These are phyloP conservation scores for Solanum arcanum DNA, from an alignment of 257 asterid genomes.

Conservation along the genomic window DNA sequence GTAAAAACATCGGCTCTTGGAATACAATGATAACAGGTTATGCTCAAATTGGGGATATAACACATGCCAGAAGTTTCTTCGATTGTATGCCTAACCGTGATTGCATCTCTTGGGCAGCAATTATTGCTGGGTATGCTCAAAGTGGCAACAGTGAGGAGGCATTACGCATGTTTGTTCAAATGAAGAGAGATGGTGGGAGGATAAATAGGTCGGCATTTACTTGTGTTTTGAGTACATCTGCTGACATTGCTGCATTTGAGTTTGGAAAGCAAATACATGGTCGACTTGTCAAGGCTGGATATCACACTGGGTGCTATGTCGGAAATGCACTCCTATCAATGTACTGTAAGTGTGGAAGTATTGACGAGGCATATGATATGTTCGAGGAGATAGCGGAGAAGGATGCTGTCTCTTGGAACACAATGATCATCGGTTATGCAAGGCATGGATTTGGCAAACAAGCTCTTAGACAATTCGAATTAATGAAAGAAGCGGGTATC, in stretches of 20 bases:
- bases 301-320: slow-evolving; percentile 59
- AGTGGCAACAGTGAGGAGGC: slow-evolving; percentile 60
- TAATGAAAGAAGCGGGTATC: slow-evolving; percentile 39
- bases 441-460: slow-evolving; percentile 80
- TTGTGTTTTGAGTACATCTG: slow-evolving; percentile 69
- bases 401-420: slow-evolving; percentile 89
- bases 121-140: slow-evolving; percentile 77
- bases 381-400: slow-evolving; percentile 51
- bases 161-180: slow-evolving; percentile 39
- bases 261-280: slow-evolving; percentile 89
- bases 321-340: slow-evolving; percentile 92
- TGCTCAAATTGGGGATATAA: slow-evolving; percentile 59
- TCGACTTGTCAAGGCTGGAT: slow-evolving; percentile 61
- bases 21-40: slow-evolving; percentile 87
- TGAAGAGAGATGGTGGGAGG: slow-evolving; percentile 58
- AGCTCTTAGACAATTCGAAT: slow-evolving; percentile 56
- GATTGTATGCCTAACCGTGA: slow-evolving; percentile 64
- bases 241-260: slow-evolving; percentile 77
- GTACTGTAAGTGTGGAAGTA: slow-evolving; percentile 93
- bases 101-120: slow-evolving; percentile 95
- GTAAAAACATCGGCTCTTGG: slow-evolving; percentile 75
- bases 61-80: slow-evolving; percentile 54
- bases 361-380: slow-evolving; percentile 56
- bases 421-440: slow-evolving; percentile 79
- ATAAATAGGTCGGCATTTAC: slow-evolving; percentile 59